Percentiles rank a stretch among this genome's conserved stretches.
Evolutionary conservation across 78 protist genomes (phyloP).

Genomic region (Speleostelium caveatum): DNA sequence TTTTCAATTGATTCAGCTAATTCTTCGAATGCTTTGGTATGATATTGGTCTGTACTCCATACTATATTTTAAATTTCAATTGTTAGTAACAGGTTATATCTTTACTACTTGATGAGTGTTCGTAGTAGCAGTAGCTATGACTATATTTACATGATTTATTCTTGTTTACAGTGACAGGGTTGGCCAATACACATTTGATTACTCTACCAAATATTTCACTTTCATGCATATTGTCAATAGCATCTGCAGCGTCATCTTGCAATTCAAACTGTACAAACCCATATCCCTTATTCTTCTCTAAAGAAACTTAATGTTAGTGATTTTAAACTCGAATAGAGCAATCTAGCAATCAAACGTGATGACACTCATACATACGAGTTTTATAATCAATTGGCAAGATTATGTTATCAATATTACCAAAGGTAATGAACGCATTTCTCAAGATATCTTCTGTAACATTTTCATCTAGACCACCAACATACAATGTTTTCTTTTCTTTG

Average conservation of each 20-base stretch:
- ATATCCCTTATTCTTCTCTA: conserved; percentile 86
- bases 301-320: background rate
- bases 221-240: conserved; percentile 93
- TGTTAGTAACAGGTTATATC: background rate
- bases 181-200: conserved; percentile 65
- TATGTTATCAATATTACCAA: conserved; percentile 87
- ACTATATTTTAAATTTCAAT: background rate
- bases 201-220: conserved; percentile 92
- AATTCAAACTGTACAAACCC: conserved; percentile 89
- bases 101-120: background rate
- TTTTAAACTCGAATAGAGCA: background rate
- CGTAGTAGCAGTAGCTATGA: background rate
- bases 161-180: conserved; percentile 50
- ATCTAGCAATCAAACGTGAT: background rate
- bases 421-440: conserved; percentile 89
- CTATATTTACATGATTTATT: conserved; percentile 48
- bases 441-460: conserved; percentile 53
- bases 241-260: conserved; percentile 88
- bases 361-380: conserved; percentile 17
- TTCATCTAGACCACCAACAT: conserved; percentile 90
- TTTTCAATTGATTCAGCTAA: background rate
- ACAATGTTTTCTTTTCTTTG: conserved; percentile 58
- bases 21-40: background rate
- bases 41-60: conserved; percentile 57
- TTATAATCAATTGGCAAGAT: conserved; percentile 83